Conservation (phyloP, 2,329 filamentous ascomycete genomes). For the Penicillium concentricum region DNA sequence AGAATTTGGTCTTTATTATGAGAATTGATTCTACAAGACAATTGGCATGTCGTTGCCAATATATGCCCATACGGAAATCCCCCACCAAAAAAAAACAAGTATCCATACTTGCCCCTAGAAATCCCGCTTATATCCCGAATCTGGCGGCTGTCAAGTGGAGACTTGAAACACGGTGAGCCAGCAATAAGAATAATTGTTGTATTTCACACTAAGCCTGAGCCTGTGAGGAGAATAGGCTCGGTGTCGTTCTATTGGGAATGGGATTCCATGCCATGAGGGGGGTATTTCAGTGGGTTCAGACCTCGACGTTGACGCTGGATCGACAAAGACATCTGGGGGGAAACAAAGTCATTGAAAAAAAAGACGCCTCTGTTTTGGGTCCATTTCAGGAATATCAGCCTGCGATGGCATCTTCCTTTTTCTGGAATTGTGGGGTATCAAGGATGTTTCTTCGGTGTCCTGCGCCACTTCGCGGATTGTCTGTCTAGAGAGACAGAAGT, state of each 20-base stretch:
- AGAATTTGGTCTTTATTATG: not conserved
- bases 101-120: not conserved
- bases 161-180: slow-evolving; percentile 5
- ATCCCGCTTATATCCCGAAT: not conserved
- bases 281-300: not conserved
- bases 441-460: slow-evolving; percentile 34
- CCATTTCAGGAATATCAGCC: slow-evolving; percentile 11
- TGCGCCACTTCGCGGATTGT: slow-evolving; percentile 83
- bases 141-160: slow-evolving; percentile 5
- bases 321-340: not conserved
- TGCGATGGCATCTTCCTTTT: slow-evolving; percentile 39
- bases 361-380: slow-evolving; percentile 36
- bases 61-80: not conserved
- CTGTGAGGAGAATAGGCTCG: not conserved
- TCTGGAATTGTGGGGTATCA: slow-evolving; percentile 5
- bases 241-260: not conserved
- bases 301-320: not conserved
- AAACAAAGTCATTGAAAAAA: slow-evolving; percentile 34
- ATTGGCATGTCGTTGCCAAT: not conserved
- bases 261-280: not conserved
- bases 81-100: not conserved
- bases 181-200: not conserved
- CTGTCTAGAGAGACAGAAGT: slow-evolving; percentile 80
- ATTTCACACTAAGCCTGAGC: not conserved
- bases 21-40: not conserved